Conservation (phyloP, 106 monocot genomes). For the Vanilla planifolia region DNA sequence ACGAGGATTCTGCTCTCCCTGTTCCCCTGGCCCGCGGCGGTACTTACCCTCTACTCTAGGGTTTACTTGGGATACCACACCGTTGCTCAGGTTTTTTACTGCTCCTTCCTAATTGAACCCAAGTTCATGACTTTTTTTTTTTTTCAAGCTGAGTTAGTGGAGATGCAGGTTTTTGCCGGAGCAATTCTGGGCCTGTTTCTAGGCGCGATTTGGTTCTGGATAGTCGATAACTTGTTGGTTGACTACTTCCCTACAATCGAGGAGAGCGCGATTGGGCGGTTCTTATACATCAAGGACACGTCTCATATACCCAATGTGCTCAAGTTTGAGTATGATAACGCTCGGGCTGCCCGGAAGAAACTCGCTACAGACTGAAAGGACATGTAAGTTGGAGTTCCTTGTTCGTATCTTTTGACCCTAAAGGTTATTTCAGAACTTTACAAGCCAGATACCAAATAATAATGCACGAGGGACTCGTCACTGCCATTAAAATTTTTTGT, state of each 20-base stretch:
- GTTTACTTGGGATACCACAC: constrained; percentile 98
- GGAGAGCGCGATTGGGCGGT: constrained; percentile 73
- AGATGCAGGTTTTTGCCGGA: constrained; percentile 76
- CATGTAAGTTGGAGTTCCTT: constrained; percentile 15
- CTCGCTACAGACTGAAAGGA: constrained; percentile 50
- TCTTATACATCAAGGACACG: constrained; percentile 79
- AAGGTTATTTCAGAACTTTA: too few species aligned
- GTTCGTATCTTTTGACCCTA: too few species aligned
- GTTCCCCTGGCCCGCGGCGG: constrained; percentile 65
- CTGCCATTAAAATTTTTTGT: too few species aligned
- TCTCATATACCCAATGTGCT: constrained; percentile 85
- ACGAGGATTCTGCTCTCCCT: constrained; percentile 26
- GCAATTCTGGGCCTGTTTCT: constrained; percentile 66
- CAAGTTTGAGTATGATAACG: constrained; percentile 96
- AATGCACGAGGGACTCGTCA: too few species aligned
- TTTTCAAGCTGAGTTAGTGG: neutral
- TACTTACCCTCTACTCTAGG: constrained; percentile 88
- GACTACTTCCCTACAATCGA: constrained; percentile 79
- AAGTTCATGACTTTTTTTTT: constrained; percentile 1
- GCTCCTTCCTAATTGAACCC: neutral
- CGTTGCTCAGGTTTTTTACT: constrained; percentile 59
- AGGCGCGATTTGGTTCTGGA: constrained; percentile 82
- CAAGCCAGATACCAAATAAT: too few species aligned
- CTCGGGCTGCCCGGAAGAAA: constrained; percentile 73
- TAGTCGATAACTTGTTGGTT: constrained; percentile 60